A percentile compares a stretch with the other conserved stretches of the same genome.
phyloP scores from a whole-genome alignment of 2,329 filamentous ascomycete genomes.

The Colletotrichum sp. region DNA sequence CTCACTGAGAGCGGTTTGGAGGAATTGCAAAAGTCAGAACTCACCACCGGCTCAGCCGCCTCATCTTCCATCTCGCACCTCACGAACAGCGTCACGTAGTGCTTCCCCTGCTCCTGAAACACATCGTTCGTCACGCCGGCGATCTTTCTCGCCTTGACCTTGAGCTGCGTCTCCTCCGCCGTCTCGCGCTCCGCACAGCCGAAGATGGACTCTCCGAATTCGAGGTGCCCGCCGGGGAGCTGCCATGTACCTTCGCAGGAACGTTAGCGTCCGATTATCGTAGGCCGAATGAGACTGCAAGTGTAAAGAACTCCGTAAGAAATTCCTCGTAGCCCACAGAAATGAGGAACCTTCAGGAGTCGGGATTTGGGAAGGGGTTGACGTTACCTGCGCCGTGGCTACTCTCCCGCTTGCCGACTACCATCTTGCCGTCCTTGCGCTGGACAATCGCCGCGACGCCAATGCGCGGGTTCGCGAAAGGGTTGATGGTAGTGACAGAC shows the following conservation, averaged over 20 bases:
- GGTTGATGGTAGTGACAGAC: not conserved
- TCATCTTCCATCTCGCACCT: constrained; percentile 53
- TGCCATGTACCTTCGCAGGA: constrained; percentile 60
- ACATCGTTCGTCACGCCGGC: constrained; percentile 71
- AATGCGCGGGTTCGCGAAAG: constrained; percentile 40
- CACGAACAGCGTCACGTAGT: constrained; percentile 79
- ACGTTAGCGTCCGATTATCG: not conserved
- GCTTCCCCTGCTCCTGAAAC: constrained; percentile 63
- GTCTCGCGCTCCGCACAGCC: constrained; percentile 70
- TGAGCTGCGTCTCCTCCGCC: constrained; percentile 72
- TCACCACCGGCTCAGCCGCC: constrained; percentile 56
- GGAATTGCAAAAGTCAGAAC: not conserved
- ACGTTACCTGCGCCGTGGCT: constrained; percentile 52
- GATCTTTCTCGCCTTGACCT: constrained; percentile 56
- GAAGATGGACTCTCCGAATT: constrained; percentile 67
- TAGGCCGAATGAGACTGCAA: not conserved
- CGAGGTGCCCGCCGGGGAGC: constrained; percentile 78
- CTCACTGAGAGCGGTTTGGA: no score
- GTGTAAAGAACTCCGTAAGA: no score
- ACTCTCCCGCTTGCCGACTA: constrained; percentile 53
- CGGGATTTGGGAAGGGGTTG: not conserved
- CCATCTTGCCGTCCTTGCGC: constrained; percentile 45
- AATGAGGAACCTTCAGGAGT: no score
- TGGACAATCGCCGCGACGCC: constrained; percentile 54
- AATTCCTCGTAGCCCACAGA: no score